Evolutionary conservation across 306 rosid genomes (phyloP).

Genomic region (Calophaca sinica): DNA sequence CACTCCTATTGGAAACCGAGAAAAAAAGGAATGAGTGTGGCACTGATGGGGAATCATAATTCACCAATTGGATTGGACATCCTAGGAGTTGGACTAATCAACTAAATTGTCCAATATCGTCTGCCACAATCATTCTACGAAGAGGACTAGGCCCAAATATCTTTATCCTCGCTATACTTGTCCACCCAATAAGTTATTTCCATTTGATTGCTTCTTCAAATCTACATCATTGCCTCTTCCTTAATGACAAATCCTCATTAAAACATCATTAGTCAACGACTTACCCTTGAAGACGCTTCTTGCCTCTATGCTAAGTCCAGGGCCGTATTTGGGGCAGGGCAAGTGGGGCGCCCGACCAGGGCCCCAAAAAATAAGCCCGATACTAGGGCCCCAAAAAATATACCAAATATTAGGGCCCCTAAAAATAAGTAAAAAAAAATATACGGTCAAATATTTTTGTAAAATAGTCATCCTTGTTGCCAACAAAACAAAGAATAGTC

Average conservation of each 20-base stretch:
- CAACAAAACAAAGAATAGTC: too few relatives aligned
- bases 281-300: conserved; percentile 79
- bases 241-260: conserved; percentile 83
- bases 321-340: too few relatives aligned
- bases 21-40: too few relatives aligned
- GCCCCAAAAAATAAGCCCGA: too few relatives aligned
- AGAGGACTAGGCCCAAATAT: conserved; percentile 86
- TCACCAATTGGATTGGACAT: conserved; percentile 35
- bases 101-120: neutral
- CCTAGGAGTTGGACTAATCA: neutral
- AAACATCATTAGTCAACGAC: conserved; percentile 81
- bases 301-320: conserved; percentile 66
- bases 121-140: conserved; percentile 70
- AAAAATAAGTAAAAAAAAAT: too few relatives aligned
- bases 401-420: too few relatives aligned
- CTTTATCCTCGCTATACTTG: conserved; percentile 65
- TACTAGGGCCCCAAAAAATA: too few relatives aligned
- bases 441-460: too few relatives aligned
- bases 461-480: too few relatives aligned
- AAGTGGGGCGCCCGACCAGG: too few relatives aligned
- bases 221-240: conserved; percentile 93
- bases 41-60: conserved; percentile 4
- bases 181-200: conserved; percentile 62
- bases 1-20: too few relatives aligned
- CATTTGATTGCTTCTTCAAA: conserved; percentile 81